Evolutionary conservation across 106 monocot species (phyloP).

Genomic region (Cymbidium sinense): DNA sequence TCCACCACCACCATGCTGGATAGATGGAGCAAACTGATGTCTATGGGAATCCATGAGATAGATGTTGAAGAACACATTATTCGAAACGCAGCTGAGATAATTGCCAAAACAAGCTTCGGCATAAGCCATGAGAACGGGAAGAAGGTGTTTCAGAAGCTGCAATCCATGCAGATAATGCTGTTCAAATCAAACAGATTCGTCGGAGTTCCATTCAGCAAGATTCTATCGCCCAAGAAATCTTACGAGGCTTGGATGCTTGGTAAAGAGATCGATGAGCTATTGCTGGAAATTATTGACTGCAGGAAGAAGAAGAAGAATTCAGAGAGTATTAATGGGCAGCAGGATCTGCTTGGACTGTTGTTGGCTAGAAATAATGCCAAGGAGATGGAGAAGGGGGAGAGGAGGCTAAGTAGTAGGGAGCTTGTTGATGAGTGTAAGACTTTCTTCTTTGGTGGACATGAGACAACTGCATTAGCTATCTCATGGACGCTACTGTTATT

Average conservation of each 20-base stretch:
- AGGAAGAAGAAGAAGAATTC: neutral
- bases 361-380: constrained; percentile 23
- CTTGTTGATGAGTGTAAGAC: constrained; percentile 90
- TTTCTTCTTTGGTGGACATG: constrained; percentile 81
- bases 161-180: constrained; percentile 36
- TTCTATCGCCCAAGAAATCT: constrained; percentile 20
- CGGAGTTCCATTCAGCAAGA: constrained; percentile 58
- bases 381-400: neutral
- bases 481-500: constrained; percentile 67
- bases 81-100: constrained; percentile 69
- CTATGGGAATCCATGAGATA: constrained; percentile 22
- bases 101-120: constrained; percentile 61
- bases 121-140: constrained; percentile 28
- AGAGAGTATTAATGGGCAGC: neutral
- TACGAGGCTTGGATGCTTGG: constrained; percentile 43
- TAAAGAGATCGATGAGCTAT: constrained; percentile 58
- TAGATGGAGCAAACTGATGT: constrained; percentile 26
- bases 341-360: constrained; percentile 33
- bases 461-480: constrained; percentile 57
- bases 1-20: constrained; percentile 47
- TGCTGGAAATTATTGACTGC: constrained; percentile 31
- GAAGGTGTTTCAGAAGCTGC: constrained; percentile 45
- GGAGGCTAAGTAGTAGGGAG: constrained; percentile 45
- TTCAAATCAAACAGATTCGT: constrained; percentile 52
- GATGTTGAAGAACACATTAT: constrained; percentile 42